phyloP scores from a whole-genome alignment of 495 filamentous ascomycete genomes.

The Aspergillus hancockii region DNA sequence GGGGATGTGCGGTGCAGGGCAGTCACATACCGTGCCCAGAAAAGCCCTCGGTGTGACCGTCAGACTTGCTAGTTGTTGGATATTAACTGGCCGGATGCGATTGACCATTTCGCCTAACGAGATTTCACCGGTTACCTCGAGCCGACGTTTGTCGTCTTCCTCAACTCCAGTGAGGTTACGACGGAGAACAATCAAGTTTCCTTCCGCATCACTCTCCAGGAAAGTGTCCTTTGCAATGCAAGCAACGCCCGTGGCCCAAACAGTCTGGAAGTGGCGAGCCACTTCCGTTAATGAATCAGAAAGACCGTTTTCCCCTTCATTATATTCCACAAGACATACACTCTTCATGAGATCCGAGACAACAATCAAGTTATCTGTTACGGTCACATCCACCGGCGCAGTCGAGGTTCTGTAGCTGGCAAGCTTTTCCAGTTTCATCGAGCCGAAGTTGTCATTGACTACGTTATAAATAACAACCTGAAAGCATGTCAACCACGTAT shows the following conservation, averaged over 20 bases:
- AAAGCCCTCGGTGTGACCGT: constrained; percentile 82
- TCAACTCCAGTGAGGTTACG: constrained; percentile 72
- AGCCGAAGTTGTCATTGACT: constrained; percentile 43
- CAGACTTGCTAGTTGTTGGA: constrained; percentile 60
- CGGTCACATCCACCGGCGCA: constrained; percentile 79
- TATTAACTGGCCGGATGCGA: constrained; percentile 63
- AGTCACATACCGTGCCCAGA: constrained; percentile 75
- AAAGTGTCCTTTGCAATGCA: constrained; percentile 71
- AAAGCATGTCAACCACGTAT: constrained; percentile 12
- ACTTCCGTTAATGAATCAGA: constrained; percentile 64
- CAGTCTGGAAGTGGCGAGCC: constrained; percentile 75
- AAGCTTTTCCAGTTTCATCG: constrained; percentile 58
- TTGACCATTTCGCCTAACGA: constrained; percentile 92
- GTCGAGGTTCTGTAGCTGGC: constrained; percentile 80
- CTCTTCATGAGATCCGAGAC: constrained; percentile 96
- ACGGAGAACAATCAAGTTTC: constrained; percentile 79
- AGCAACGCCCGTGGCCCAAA: constrained; percentile 78
- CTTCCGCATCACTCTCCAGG: constrained; percentile 80
- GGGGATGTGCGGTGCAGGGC: neutral
- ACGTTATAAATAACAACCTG: constrained; percentile 63
- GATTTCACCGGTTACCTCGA: constrained; percentile 77
- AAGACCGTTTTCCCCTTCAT: constrained; percentile 43
- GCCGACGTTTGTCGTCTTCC: constrained; percentile 66
- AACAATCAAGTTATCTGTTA: constrained; percentile 69
- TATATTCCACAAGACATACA: constrained; percentile 71